A percentile compares a stretch with the other conserved stretches of the same genome.
These are phyloP conservation scores for Cytospora chrysosperma DNA, from an alignment of 2,329 filamentous ascomycete species.

Conservation along the genomic window DNA sequence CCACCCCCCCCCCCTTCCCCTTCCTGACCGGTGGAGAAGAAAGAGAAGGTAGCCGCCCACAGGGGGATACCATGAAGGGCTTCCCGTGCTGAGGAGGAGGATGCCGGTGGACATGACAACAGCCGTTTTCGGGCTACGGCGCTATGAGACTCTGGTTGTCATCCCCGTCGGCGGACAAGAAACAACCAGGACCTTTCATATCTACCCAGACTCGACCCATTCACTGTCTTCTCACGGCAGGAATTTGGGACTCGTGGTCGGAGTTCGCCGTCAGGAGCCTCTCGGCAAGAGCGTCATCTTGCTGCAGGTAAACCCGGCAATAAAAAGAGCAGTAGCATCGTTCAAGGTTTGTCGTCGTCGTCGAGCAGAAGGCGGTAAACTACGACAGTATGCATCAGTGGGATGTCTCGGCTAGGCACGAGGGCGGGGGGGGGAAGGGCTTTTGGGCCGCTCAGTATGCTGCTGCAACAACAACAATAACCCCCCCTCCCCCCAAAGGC, in stretches of 20 bases:
- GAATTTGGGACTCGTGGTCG: background rate
- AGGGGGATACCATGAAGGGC: too few relatives aligned
- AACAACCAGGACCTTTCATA: too few relatives aligned
- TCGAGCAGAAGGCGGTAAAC: background rate
- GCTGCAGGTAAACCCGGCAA: background rate
- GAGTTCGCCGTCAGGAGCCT: background rate
- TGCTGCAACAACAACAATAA: too few relatives aligned
- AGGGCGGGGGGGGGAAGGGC: too few relatives aligned
- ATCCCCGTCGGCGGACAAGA: background rate
- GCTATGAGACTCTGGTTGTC: background rate
- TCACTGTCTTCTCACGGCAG: background rate
- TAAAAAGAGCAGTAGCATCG: background rate
- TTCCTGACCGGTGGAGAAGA: constrained; percentile 1
- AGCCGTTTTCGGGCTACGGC: background rate
- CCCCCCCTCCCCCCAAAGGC: background rate
- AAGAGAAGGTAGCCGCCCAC: background rate
- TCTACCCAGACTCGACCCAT: background rate
- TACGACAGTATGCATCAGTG: background rate
- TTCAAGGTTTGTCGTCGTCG: background rate
- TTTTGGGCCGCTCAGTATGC: background rate
- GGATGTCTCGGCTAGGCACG: background rate
- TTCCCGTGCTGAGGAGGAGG: background rate
- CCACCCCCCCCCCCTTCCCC: too few relatives aligned
- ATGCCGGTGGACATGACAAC: background rate
- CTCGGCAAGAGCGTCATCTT: constrained; percentile 11